Percentiles rank a stretch among this genome's conserved stretches.
Conservation (phyloP, 2,329 filamentous ascomycete genomes). For the Capronia coronata region DNA sequence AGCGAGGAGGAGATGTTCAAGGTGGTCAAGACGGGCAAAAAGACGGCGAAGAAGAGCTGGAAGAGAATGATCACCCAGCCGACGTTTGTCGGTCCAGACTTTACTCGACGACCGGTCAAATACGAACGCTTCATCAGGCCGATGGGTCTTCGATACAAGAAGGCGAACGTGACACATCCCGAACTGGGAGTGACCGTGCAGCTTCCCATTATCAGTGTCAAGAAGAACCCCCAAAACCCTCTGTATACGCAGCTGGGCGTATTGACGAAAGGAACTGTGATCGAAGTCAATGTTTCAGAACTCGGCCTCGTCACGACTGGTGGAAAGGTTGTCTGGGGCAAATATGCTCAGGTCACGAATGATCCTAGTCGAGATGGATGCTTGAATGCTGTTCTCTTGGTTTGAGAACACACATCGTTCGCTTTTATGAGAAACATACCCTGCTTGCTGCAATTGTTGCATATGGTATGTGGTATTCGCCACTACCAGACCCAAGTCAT, state of each 20-base stretch:
- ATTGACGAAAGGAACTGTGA: constrained; percentile 72
- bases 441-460: no score
- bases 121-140: constrained; percentile 65
- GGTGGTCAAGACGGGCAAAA: constrained; percentile 93
- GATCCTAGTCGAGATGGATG: constrained; percentile 57
- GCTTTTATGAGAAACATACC: no score
- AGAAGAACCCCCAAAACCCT: constrained; percentile 83
- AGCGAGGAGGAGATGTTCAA: constrained; percentile 97
- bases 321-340: constrained; percentile 90
- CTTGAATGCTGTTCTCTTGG: constrained; percentile 45
- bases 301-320: constrained; percentile 82
- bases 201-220: constrained; percentile 68
- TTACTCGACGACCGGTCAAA: constrained; percentile 81
- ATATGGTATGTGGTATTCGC: no score
- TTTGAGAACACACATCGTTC: no score
- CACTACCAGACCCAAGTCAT: no score
- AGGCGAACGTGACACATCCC: constrained; percentile 67
- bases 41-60: constrained; percentile 72
- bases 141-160: constrained; percentile 74
- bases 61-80: constrained; percentile 66
- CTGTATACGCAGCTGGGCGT: constrained; percentile 91
- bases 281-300: constrained; percentile 91
- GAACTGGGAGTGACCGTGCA: constrained; percentile 83
- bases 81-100: constrained; percentile 85
- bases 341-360: constrained; percentile 63